Conservation (phyloP, 768 basidiomycete genomes). For the Agrocybe praecox region DNA sequence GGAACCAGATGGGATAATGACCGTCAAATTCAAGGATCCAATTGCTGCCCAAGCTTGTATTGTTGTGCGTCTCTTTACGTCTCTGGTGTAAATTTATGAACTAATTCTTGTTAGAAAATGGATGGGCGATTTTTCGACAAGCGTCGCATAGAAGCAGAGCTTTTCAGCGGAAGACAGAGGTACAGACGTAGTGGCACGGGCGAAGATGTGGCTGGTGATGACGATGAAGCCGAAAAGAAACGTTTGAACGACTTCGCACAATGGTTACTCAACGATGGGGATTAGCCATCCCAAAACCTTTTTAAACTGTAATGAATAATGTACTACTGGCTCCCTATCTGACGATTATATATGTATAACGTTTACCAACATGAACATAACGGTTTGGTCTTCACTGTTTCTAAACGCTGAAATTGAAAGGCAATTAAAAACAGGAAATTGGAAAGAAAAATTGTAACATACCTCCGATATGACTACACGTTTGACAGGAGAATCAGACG, state of each 20-base stretch:
- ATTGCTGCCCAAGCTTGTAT: constrained; percentile 94
- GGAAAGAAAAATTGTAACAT: constrained; percentile 18
- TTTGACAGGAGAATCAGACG: constrained; percentile 43
- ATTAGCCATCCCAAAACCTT: constrained; percentile 35
- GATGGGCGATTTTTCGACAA: constrained; percentile 90
- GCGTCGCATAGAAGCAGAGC: constrained; percentile 75
- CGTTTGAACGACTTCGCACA: constrained; percentile 86
- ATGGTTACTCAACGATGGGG: constrained; percentile 85
- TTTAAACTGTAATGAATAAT: constrained; percentile 11
- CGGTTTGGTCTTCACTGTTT: constrained; percentile 69
- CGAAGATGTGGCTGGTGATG: constrained; percentile 64
- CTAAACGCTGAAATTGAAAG: constrained; percentile 57
- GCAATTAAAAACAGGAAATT: neutral
- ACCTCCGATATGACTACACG: constrained; percentile 76
- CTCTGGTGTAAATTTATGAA: neutral
- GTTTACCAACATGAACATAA: constrained; percentile 72
- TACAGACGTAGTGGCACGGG: constrained; percentile 76
- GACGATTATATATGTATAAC: constrained; percentile 15
- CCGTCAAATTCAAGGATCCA: constrained; percentile 92
- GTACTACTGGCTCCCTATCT: constrained; percentile 19
- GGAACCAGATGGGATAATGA: constrained; percentile 94
- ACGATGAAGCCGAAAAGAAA: constrained; percentile 77
- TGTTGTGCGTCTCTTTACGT: constrained; percentile 43
- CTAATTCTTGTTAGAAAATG: constrained; percentile 71
- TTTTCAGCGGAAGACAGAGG: constrained; percentile 81